Conservation (phyloP, 192 early-diverging fungal genomes). For the Mortierella claussenii region DNA sequence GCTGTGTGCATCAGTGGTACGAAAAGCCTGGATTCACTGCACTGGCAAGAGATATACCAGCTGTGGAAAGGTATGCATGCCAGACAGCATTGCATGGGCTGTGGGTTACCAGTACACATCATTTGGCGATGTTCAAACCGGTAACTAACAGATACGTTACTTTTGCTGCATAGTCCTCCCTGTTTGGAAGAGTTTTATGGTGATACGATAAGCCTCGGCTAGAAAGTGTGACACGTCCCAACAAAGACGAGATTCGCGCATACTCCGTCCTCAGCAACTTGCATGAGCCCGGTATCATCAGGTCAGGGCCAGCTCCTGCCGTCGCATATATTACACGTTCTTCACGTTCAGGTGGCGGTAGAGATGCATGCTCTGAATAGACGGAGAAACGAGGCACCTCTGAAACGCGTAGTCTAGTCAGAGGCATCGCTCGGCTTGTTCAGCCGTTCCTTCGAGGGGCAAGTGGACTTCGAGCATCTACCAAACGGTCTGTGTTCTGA, state of each 20-base stretch:
- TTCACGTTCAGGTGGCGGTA: constrained; percentile 76
- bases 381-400: constrained; percentile 57
- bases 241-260: constrained; percentile 92
- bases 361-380: constrained; percentile 71
- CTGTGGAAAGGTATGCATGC: constrained; percentile 77
- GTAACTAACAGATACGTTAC: too few species aligned
- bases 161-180: constrained; percentile 69
- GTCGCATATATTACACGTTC: constrained; percentile 62
- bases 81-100: neutral
- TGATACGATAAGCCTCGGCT: constrained; percentile 74
- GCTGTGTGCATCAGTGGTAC: constrained; percentile 79
- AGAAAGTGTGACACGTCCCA: constrained; percentile 64
- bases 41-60: constrained; percentile 91
- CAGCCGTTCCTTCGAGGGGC: constrained; percentile 77
- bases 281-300: constrained; percentile 76
- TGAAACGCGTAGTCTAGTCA: constrained; percentile 60
- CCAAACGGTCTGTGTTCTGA: constrained; percentile 81
- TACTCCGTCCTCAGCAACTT: constrained; percentile 86
- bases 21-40: constrained; percentile 73
- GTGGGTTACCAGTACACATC: too few species aligned
- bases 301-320: constrained; percentile 71
- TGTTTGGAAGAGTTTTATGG: constrained; percentile 87
- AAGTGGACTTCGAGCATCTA: constrained; percentile 71
- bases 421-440: constrained; percentile 72
- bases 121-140: too few species aligned